phyloP scores from a whole-genome alignment of 305 asterid genomes.

The Fraxinus sp. region DNA sequence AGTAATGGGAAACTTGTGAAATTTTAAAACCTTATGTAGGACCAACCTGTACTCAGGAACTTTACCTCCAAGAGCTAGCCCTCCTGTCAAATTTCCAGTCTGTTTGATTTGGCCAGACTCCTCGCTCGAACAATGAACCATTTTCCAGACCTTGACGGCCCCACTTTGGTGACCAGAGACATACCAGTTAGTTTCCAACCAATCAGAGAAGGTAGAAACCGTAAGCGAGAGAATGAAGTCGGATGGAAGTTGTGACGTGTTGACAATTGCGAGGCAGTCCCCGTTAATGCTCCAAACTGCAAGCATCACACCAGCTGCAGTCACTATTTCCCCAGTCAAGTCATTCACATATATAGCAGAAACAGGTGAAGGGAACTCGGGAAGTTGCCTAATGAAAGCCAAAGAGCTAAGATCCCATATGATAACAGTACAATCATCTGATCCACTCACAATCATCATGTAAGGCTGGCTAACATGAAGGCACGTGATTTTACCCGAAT shows the following conservation, averaged over 20 bases:
- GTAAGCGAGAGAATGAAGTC: constrained; percentile 81
- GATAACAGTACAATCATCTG: constrained; percentile 87
- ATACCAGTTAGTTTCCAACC: constrained; percentile 82
- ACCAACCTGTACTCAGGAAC: constrained; percentile 80
- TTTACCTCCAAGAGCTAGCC: constrained; percentile 55
- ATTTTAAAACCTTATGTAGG: constrained; percentile 78
- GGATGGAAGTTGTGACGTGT: constrained; percentile 96
- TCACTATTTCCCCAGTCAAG: constrained; percentile 80
- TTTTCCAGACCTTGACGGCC: constrained; percentile 91
- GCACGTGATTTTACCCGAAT: constrained; percentile 80
- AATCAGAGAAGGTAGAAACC: constrained; percentile 74
- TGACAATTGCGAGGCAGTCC: constrained; percentile 90
- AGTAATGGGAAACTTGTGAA: constrained; percentile 79
- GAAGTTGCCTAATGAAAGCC: constrained; percentile 84
- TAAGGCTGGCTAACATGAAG: constrained; percentile 92
- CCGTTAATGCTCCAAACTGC: constrained; percentile 97
- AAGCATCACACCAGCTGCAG: constrained; percentile 96
- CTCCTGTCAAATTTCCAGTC: constrained; percentile 53
- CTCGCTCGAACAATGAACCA: constrained; percentile 79
- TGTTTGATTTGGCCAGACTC: constrained; percentile 50
- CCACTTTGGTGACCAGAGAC: constrained; percentile 99
- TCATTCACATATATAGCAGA: constrained; percentile 85
- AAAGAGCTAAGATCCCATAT: constrained; percentile 96
- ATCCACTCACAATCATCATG: constrained; percentile 96
- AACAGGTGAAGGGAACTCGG: constrained; percentile 82